These are phyloP conservation scores for Vigna hirtella DNA, from an alignment of 306 rosid genomes.

Conservation along the genomic window DNA sequence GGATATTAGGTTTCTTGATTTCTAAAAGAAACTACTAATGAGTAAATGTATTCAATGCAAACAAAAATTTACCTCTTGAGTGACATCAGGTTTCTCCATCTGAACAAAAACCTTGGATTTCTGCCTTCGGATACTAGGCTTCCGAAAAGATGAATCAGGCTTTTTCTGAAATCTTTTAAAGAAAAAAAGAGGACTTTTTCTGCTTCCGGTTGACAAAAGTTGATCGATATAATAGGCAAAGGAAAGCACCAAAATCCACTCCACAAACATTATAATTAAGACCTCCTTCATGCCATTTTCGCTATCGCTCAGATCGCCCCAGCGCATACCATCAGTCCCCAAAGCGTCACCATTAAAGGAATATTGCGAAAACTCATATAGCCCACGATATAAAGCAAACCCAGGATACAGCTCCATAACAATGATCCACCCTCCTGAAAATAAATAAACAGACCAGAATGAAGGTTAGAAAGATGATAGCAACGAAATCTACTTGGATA, in stretches of 20 bases:
- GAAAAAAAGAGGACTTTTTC: constrained; percentile 68
- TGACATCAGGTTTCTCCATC: constrained; percentile 81
- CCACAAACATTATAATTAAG: constrained; percentile 67
- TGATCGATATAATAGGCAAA: constrained; percentile 78
- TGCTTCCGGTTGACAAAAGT: constrained; percentile 62
- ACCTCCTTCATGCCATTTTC: constrained; percentile 75
- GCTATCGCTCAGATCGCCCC: constrained; percentile 71
- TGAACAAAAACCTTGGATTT: constrained; percentile 72
- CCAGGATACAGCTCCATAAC: constrained; percentile 85
- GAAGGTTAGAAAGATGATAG: constrained; percentile 21
- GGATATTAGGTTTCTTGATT: constrained; percentile 7
- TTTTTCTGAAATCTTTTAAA: constrained; percentile 65
- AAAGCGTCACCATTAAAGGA: constrained; percentile 55
- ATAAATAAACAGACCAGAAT: constrained; percentile 25
- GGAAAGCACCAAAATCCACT: constrained; percentile 69
- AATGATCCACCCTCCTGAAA: constrained; percentile 69
- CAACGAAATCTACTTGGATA: neutral
- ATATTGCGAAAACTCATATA: constrained; percentile 72
- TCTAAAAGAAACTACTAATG: constrained; percentile 22
- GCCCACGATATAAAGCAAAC: constrained; percentile 77
- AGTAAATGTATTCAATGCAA: constrained; percentile 1
- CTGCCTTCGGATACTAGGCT: constrained; percentile 63
- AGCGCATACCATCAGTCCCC: constrained; percentile 80
- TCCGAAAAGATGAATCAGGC: constrained; percentile 52
- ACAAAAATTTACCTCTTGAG: constrained; percentile 71